Evolutionary conservation across 768 basidiomycete species (phyloP).

Genomic region (Russula vinacea): DNA sequence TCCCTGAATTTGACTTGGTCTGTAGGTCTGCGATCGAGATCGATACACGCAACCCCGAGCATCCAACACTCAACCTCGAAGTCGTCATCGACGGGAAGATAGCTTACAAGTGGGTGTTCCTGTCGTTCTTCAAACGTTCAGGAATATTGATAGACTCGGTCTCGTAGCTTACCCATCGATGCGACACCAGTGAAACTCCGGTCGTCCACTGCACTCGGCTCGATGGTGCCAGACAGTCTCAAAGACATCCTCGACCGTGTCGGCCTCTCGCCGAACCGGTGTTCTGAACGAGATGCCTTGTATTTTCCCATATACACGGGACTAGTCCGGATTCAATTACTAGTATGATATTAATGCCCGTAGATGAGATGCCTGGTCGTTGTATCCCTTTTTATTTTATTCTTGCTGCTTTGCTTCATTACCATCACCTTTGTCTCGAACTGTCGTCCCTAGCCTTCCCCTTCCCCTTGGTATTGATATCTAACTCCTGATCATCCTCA

Average conservation of each 20-base stretch:
- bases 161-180: constrained; percentile 44
- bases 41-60: constrained; percentile 53
- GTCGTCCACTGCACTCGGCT: constrained; percentile 45
- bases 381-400: not conserved
- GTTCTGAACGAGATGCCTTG: constrained; percentile 41
- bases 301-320: not conserved
- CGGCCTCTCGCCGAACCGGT: constrained; percentile 52
- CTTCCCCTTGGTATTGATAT: constrained; percentile 1
- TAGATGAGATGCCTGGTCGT: constrained; percentile 7
- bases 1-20: not conserved
- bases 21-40: constrained; percentile 65
- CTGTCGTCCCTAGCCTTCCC: not conserved
- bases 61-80: constrained; percentile 55
- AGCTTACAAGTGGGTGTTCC: constrained; percentile 47
- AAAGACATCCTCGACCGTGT: constrained; percentile 55
- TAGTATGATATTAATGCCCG: constrained; percentile 15
- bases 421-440: too few relatives aligned
- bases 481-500: constrained; percentile 35
- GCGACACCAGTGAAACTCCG: constrained; percentile 48
- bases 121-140: not conserved
- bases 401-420: not conserved
- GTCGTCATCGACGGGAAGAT: constrained; percentile 57
- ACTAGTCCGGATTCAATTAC: not conserved
- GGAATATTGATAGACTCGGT: constrained; percentile 4
- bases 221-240: constrained; percentile 48